phyloP scores from a whole-genome alignment of 2,329 filamentous ascomycete species.

The Myriosclerotinia duriaeana region DNA sequence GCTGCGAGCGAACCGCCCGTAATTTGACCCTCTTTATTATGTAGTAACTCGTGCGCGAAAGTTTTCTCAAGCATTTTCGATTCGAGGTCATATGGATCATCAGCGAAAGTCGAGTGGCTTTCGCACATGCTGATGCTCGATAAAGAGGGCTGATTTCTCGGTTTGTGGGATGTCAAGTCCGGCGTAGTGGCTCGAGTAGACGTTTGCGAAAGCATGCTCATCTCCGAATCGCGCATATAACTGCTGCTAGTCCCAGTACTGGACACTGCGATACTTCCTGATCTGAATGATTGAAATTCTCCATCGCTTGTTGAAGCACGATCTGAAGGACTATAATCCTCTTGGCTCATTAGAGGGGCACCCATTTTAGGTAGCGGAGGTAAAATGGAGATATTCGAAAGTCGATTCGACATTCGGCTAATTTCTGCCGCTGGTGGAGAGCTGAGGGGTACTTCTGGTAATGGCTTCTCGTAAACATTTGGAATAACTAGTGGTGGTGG shows the following conservation, averaged over 20 bases:
- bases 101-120: slow-evolving; percentile 63
- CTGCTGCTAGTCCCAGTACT: slow-evolving; percentile 78
- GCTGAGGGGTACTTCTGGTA: slow-evolving; percentile 59
- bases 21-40: slow-evolving; percentile 94
- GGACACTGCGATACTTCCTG: slow-evolving; percentile 71
- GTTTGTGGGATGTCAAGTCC: slow-evolving; percentile 49
- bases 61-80: slow-evolving; percentile 86
- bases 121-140: slow-evolving; percentile 67
- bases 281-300: slow-evolving; percentile 56
- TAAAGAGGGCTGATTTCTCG: slow-evolving; percentile 56
- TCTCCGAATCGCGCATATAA: slow-evolving; percentile 76
- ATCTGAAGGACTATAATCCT: slow-evolving; percentile 52
- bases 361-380: slow-evolving; percentile 59
- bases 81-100: slow-evolving; percentile 78
- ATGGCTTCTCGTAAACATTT: slow-evolving; percentile 59
- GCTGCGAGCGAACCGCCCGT: slow-evolving; percentile 87
- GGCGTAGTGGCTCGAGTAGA: slow-evolving; percentile 89
- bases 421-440: slow-evolving; percentile 39
- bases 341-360: slow-evolving; percentile 50
- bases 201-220: slow-evolving; percentile 74
- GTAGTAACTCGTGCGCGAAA: slow-evolving; percentile 84
- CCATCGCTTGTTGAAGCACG: slow-evolving; percentile 48
- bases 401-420: slow-evolving; percentile 43
- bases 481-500: slow-evolving; percentile 49
- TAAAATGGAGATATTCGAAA: slow-evolving; percentile 49